phyloP scores from a whole-genome alignment of 228 moss, liverwort and hornwort species.

The Sphagnum magellanicum region DNA sequence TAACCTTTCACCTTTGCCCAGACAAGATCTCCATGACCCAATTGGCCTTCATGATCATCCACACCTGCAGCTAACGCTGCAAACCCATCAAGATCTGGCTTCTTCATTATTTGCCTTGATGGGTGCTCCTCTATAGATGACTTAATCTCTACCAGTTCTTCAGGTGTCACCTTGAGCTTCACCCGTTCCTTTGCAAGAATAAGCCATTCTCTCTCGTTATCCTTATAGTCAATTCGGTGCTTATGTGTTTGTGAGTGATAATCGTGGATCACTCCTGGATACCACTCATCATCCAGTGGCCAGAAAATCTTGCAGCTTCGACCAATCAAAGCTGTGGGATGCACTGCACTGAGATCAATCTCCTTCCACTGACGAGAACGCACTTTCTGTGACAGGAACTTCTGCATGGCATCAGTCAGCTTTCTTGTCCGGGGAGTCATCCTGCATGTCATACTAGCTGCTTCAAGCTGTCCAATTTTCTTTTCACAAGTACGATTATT shows the following conservation, averaged over 20 bases:
- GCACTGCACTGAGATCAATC: constrained; percentile 78
- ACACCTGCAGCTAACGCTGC: constrained; percentile 47
- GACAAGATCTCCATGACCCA: constrained; percentile 84
- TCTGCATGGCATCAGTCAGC: constrained; percentile 93
- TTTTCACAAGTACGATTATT: constrained; percentile 1
- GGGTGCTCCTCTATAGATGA: constrained; percentile 56
- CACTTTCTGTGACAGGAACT: constrained; percentile 78
- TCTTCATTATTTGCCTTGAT: constrained; percentile 20
- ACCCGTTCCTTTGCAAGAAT: constrained; percentile 77
- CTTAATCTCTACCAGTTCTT: constrained; percentile 59
- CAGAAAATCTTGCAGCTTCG: constrained; percentile 93
- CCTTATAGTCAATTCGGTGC: constrained; percentile 93
- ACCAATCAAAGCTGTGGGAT: constrained; percentile 83
- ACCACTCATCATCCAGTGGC: constrained; percentile 96
- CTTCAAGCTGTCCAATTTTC: constrained; percentile 25
- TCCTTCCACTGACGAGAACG: constrained; percentile 86
- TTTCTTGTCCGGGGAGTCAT: constrained; percentile 93
- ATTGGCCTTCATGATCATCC: constrained; percentile 56
- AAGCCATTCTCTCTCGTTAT: constrained; percentile 87
- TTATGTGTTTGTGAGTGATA: constrained; percentile 68
- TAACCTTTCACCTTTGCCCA: constrained; percentile 99
- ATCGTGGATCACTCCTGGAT: constrained; percentile 92
- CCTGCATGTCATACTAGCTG: constrained; percentile 26
- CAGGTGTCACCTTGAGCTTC: constrained; percentile 61
- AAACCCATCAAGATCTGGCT: constrained; percentile 46